These are phyloP conservation scores for Geosmithia flava DNA, from an alignment of 2,329 filamentous ascomycete species.

Conservation along the genomic window DNA sequence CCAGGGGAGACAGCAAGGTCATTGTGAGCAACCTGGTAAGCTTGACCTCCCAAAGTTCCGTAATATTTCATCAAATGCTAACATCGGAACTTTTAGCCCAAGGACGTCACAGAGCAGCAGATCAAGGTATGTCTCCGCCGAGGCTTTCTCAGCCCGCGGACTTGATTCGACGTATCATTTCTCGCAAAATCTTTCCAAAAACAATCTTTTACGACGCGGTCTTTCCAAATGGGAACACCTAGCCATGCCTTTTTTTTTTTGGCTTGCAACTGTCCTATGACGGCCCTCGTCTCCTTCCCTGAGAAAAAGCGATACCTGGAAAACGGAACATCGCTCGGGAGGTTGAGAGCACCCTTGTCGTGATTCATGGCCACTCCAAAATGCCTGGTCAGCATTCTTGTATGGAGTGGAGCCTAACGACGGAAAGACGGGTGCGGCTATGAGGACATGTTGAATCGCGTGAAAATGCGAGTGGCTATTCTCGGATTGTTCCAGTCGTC, in stretches of 20 bases:
- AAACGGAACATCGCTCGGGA: conserved; percentile 23
- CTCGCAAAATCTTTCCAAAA: conserved; percentile 16
- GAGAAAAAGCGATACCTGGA: conserved; percentile 13
- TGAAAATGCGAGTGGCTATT: conserved; percentile 1
- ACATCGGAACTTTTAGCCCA: conserved; percentile 50
- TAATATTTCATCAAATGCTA: conserved; percentile 22
- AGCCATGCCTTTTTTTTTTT: neutral
- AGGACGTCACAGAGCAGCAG: conserved; percentile 91
- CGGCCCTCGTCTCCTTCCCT: conserved; percentile 10
- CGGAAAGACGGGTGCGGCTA: conserved; percentile 8
- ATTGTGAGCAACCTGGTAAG: conserved; percentile 97
- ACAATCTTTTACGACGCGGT: conserved; percentile 1
- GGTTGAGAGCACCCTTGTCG: conserved; percentile 49
- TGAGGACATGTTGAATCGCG: neutral
- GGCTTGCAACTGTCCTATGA: neutral
- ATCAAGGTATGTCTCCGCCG: conserved; percentile 99
- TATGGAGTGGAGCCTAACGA: conserved; percentile 10
- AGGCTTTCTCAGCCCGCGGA: conserved; percentile 56
- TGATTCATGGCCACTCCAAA: conserved; percentile 22
- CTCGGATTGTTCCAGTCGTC: neutral
- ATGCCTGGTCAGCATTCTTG: conserved; percentile 39
- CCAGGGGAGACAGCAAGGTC: conserved; percentile 78
- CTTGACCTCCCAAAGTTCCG: neutral
- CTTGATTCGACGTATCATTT: conserved; percentile 52
- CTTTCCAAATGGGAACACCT: neutral